These are phyloP conservation scores for Sicyos baderoa DNA, from an alignment of 306 rosid genomes.

Conservation along the genomic window DNA sequence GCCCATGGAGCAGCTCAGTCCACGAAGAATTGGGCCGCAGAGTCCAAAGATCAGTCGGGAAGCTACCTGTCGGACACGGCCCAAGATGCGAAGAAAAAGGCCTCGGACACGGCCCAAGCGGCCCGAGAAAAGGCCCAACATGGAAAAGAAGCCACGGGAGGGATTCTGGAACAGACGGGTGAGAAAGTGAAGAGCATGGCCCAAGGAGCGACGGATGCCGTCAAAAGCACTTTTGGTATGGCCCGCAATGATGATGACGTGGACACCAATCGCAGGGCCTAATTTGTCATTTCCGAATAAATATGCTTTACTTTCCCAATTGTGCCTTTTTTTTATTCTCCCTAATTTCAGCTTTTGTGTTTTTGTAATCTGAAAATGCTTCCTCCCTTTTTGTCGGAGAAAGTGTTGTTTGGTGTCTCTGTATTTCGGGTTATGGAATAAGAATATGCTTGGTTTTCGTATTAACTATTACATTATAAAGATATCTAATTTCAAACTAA, in stretches of 20 bases:
- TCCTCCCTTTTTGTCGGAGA: too few species aligned
- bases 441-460: background rate
- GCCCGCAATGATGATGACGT: conserved; percentile 14
- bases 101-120: background rate
- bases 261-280: background rate
- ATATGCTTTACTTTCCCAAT: background rate
- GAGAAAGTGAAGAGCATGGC: conserved; percentile 48
- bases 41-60: conserved; percentile 28
- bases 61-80: conserved; percentile 19
- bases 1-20: conserved; percentile 12
- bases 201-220: conserved; percentile 41
- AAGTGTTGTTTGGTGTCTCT: too few species aligned
- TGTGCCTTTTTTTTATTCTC: background rate
- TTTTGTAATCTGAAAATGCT: too few species aligned
- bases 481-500: too few species aligned
- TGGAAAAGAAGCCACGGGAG: conserved; percentile 29
- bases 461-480: too few species aligned
- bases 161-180: conserved; percentile 44
- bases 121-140: conserved; percentile 27
- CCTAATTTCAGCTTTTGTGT: background rate
- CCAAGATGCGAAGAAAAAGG: too few species aligned
- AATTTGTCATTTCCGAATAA: background rate
- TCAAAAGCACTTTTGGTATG: conserved; percentile 53
- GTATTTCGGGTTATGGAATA: background rate
- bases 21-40: conserved; percentile 22